phyloP scores from a whole-genome alignment of 2,329 filamentous ascomycete genomes.

The Diaporthe eres region DNA sequence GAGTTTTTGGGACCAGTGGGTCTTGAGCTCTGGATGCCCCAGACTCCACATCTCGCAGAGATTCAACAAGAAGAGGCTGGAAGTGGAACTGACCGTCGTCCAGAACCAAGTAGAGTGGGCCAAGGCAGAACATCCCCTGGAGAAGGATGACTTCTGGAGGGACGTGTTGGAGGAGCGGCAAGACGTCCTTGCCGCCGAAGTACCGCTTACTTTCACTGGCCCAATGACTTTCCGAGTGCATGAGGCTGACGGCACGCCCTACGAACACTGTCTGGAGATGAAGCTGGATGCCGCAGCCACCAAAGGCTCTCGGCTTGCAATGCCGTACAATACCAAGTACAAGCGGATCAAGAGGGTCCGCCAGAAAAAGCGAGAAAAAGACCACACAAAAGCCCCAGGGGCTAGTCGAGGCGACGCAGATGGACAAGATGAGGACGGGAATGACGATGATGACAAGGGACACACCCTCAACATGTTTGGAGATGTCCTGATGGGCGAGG shows the following conservation, averaged over 20 bases:
- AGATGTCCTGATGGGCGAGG: constrained; percentile 86
- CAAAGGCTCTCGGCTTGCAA: constrained; percentile 86
- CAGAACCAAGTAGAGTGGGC: constrained; percentile 78
- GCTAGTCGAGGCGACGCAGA: constrained; percentile 63
- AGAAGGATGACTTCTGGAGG: constrained; percentile 83
- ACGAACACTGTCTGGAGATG: constrained; percentile 97
- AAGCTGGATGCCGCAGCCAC: constrained; percentile 79
- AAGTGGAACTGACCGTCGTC: constrained; percentile 90
- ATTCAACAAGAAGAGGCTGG: constrained; percentile 98
- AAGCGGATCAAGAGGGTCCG: constrained; percentile 94
- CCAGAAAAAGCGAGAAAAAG: constrained; percentile 73
- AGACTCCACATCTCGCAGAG: constrained; percentile 87
- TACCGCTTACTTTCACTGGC: constrained; percentile 89
- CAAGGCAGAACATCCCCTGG: constrained; percentile 67
- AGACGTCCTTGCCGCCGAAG: constrained; percentile 76
- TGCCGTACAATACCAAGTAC: constrained; percentile 99
- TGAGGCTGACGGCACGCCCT: constrained; percentile 97
- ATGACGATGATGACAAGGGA: constrained; percentile 77
- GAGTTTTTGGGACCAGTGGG: constrained; percentile 94
- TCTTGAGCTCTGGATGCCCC: constrained; percentile 89
- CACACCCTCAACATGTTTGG: constrained; percentile 87
- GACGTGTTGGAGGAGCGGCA: constrained; percentile 85
- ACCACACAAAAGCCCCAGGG: constrained; percentile 74
- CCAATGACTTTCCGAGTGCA: constrained; percentile 99
- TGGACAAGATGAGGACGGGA: constrained; percentile 67